Evolutionary conservation across 345 rosid genomes (phyloP).

Genomic region (Psidium friedrichsthalianum): DNA sequence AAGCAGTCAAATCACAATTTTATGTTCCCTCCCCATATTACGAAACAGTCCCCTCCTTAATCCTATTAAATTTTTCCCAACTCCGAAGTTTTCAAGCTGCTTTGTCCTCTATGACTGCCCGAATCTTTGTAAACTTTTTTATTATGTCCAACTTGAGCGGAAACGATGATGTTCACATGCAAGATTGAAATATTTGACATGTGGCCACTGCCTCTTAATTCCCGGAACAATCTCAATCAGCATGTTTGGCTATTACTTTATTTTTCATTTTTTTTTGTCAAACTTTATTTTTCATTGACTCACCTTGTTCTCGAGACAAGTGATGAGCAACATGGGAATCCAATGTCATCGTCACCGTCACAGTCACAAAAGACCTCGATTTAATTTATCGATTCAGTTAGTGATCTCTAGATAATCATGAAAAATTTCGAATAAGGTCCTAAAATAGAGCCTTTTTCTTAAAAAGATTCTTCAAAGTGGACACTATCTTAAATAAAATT

Average conservation of each 20-base stretch:
- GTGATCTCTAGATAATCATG: neutral
- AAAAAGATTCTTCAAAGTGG: neutral
- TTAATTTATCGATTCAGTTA: neutral
- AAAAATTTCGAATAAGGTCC: neutral
- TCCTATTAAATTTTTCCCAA: neutral
- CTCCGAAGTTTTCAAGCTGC: neutral
- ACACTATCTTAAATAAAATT: neutral
- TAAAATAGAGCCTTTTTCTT: neutral
- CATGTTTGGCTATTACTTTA: neutral
- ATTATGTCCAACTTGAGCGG: neutral
- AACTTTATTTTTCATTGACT: neutral
- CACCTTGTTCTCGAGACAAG: neutral
- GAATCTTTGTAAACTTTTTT: neutral
- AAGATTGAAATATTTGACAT: neutral
- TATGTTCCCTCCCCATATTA: neutral
- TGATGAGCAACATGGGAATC: neutral
- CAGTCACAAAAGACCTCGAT: neutral
- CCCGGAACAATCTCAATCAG: neutral
- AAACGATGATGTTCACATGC: neutral
- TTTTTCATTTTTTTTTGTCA: neutral
- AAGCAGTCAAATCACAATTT: neutral
- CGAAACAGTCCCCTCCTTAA: neutral
- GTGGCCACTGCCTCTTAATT: neutral
- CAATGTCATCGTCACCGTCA: neutral
- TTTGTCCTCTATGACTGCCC: neutral